Evolutionary conservation across 75 land plant genomes (phyloP).

Genomic region (Pinus albicaulis): DNA sequence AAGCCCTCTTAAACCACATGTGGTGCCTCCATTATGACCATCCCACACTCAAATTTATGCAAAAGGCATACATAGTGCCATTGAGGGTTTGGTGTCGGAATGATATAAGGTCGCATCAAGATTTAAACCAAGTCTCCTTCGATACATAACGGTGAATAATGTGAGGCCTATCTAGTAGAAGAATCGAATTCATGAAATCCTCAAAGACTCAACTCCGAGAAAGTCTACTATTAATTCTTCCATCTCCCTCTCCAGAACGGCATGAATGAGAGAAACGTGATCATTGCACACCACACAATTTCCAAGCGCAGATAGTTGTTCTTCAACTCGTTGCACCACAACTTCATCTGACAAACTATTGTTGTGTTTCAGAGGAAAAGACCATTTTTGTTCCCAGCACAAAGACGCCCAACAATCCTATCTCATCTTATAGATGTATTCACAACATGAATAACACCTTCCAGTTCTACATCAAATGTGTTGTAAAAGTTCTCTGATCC

Average conservation of each 20-base stretch:
- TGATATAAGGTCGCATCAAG: too few relatives aligned
- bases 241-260: constrained; percentile 97
- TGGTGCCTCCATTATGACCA: too few relatives aligned
- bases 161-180: too few relatives aligned
- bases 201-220: constrained; percentile 91
- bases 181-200: constrained; percentile 8
- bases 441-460: too few relatives aligned
- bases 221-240: constrained; percentile 95
- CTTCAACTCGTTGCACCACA: constrained; percentile 90
- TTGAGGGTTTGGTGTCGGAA: too few relatives aligned
- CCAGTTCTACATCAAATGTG: constrained; percentile 73
- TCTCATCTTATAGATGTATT: constrained; percentile 83
- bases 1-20: too few relatives aligned
- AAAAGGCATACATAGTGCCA: too few relatives aligned
- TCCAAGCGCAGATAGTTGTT: constrained; percentile 88
- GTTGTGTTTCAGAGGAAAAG: constrained; percentile 86
- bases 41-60: too few relatives aligned
- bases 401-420: constrained; percentile 77
- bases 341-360: constrained; percentile 91
- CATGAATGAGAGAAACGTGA: constrained; percentile 89
- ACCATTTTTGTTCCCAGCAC: constrained; percentile 95
- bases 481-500: constrained; percentile 77
- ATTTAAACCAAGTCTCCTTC: too few relatives aligned
- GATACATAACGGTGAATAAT: too few relatives aligned
- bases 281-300: constrained; percentile 94